Evolutionary conservation across 805 yeast species (phyloP), one percentile per base, ranked within the genome.

Genomic region (Myxozyma kluyveri): DNA sequence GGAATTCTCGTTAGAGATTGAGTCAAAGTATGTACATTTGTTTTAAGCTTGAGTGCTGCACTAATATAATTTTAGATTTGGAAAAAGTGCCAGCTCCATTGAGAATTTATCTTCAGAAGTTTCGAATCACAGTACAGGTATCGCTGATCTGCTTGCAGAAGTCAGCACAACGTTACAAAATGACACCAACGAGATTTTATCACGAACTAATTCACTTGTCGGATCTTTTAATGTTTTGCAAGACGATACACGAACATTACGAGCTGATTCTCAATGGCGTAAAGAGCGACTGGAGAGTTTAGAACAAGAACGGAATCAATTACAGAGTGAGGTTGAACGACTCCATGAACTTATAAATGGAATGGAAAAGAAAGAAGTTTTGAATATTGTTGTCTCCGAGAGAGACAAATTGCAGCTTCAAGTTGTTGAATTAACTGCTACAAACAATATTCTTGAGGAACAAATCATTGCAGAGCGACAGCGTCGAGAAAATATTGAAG

Each of bases 21-120:
- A 29, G 33, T 29, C 33, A 29, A 29, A 29, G 33, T 29, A 9
- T 29, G 33, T 29, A 14, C 33, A 14, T n/a, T n/a, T n/a, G n/a
- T n/a, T n/a, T n/a, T n/a, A n/a, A n/a, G n/a, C n/a, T n/a, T n/a
- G n/a, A n/a, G n/a, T n/a, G n/a, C n/a, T n/a, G n/a, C n/a, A n/a
- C 39, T 33, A 21, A 29, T 18, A 10, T 21, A 1, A 0, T 18
- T 12, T 12, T 18, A 46, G 54, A 26, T 45, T 45, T 27, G 50
- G 42, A 14, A 40, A 27, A 2, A 7, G 24, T 18, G 18, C n/a
- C n/a, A n/a, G n/a, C n/a, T n/a, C n/a, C n/a, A n/a, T 50, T n/a
- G 47, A 50, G 7, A 14, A 19, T 18, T 24, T 26, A 23, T 39
- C 41, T 32, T 41, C 39, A 19, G 45, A 32, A n/a, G 27, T 33